Conservation (phyloP, 208 protist species). For the Crithidia fasciculata region DNA sequence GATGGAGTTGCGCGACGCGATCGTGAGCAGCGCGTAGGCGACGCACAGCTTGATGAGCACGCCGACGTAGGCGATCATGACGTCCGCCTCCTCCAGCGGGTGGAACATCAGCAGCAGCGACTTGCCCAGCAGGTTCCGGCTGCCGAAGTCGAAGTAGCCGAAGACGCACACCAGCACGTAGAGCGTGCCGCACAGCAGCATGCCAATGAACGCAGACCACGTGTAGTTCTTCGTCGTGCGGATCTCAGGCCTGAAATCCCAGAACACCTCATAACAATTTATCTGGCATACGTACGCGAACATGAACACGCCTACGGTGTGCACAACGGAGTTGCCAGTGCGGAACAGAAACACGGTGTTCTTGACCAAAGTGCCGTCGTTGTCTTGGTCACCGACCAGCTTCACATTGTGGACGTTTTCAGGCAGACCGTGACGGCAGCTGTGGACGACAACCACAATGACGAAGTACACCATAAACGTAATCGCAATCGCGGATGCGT, state of each 20-base stretch:
- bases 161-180: slow-evolving; percentile 64
- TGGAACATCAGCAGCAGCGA: slow-evolving; percentile 66
- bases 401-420: slow-evolving; percentile 28
- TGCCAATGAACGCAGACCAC: slow-evolving; percentile 42
- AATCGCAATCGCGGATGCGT: slow-evolving; percentile 55
- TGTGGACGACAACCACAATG: slow-evolving; percentile 54
- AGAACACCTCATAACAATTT: slow-evolving; percentile 57
- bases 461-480: slow-evolving; percentile 54
- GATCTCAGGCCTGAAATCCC: slow-evolving; percentile 47
- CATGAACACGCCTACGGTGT: slow-evolving; percentile 49
- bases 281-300: slow-evolving; percentile 76
- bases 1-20: slow-evolving; percentile 54
- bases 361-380: slow-evolving; percentile 13
- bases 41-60: slow-evolving; percentile 69
- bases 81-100: slow-evolving; percentile 44
- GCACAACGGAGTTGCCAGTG: slow-evolving; percentile 47
- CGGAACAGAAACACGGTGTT: slow-evolving; percentile 52
- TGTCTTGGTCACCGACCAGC: slow-evolving; percentile 23
- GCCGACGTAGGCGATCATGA: slow-evolving; percentile 56
- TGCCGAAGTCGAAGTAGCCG: slow-evolving; percentile 75
- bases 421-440: slow-evolving; percentile 32
- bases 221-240: slow-evolving; percentile 42
- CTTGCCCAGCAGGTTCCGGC: slow-evolving; percentile 29
- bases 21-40: slow-evolving; percentile 51
- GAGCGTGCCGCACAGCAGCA: slow-evolving; percentile 57